Conservation (phyloP, 2,329 filamentous ascomycete species). For the Diaporthe sp. region DNA sequence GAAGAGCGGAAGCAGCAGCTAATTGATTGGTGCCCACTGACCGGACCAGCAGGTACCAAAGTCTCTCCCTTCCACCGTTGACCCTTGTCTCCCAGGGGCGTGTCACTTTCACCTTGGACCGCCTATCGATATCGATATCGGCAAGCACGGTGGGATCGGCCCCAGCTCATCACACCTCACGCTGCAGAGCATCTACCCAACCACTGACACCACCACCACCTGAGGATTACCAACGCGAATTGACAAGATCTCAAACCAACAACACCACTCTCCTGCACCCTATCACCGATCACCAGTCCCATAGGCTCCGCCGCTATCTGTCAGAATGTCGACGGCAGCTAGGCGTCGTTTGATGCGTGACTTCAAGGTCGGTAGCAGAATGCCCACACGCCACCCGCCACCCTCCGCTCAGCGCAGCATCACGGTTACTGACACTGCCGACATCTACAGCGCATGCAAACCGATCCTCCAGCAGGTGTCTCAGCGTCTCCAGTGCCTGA, state of each 20-base stretch:
- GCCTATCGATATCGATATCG: constrained; percentile 31
- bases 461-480: constrained; percentile 95
- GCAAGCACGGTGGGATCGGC: constrained; percentile 27
- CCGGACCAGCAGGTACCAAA: constrained; percentile 2
- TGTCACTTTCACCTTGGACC: background rate
- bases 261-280: background rate
- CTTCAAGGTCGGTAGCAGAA: constrained; percentile 80
- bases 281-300: background rate
- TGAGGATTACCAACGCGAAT: background rate
- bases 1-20: background rate
- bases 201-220: constrained; percentile 8
- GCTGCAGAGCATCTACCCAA: background rate
- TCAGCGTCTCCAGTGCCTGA: constrained; percentile 96
- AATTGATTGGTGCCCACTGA: background rate
- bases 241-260: background rate
- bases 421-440: constrained; percentile 37
- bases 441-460: constrained; percentile 89
- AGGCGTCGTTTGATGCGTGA: constrained; percentile 98
- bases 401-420: constrained; percentile 20
- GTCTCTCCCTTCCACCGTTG: background rate
- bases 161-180: constrained; percentile 21
- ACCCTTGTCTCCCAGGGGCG: background rate
- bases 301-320: constrained; percentile 24
- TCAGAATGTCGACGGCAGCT: constrained; percentile 84
- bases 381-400: constrained; percentile 25